Conservation (phyloP, 169 alveolate genomes). For the Plasmodium relictum region DNA sequence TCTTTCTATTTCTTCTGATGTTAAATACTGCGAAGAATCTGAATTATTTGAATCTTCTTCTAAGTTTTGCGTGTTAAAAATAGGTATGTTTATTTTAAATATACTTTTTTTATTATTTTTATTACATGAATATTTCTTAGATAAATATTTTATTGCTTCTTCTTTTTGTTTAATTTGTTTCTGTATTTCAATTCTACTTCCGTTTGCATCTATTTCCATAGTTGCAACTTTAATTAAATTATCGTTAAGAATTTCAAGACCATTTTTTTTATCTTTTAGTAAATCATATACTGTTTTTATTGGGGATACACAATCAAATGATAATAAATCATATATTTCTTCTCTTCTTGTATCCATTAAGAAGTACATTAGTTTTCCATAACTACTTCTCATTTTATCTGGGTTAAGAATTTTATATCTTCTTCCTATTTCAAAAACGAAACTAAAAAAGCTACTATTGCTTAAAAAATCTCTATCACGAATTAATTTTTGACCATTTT, state of each 20-base stretch:
- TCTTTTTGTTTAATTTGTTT: constrained; percentile 87
- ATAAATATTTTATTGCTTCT: constrained; percentile 82
- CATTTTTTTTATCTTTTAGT: constrained; percentile 85
- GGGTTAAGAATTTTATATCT: constrained; percentile 94
- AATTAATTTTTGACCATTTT: constrained; percentile 90
- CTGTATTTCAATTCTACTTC: constrained; percentile 81
- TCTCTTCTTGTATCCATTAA: constrained; percentile 93
- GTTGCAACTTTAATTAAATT: constrained; percentile 90
- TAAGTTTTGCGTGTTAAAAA: constrained; percentile 79
- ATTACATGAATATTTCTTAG: constrained; percentile 78
- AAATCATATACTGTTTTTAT: constrained; percentile 90
- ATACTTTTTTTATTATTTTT: constrained; percentile 71
- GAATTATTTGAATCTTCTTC: constrained; percentile 57
- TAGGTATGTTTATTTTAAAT: constrained; percentile 75
- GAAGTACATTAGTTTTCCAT: constrained; percentile 92
- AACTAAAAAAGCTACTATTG: constrained; percentile 88
- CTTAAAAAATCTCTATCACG: constrained; percentile 88
- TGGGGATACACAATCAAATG: constrained; percentile 88
- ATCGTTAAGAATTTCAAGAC: constrained; percentile 88
- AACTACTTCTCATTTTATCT: constrained; percentile 91
- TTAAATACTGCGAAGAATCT: constrained; percentile 80
- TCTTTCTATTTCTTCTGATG: constrained; percentile 92
- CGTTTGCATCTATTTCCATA: constrained; percentile 81
- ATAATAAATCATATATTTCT: constrained; percentile 88
- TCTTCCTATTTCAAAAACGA: constrained; percentile 93